Conservation (phyloP, 2,329 filamentous ascomycete species). For the Exophiala calicioides region DNA sequence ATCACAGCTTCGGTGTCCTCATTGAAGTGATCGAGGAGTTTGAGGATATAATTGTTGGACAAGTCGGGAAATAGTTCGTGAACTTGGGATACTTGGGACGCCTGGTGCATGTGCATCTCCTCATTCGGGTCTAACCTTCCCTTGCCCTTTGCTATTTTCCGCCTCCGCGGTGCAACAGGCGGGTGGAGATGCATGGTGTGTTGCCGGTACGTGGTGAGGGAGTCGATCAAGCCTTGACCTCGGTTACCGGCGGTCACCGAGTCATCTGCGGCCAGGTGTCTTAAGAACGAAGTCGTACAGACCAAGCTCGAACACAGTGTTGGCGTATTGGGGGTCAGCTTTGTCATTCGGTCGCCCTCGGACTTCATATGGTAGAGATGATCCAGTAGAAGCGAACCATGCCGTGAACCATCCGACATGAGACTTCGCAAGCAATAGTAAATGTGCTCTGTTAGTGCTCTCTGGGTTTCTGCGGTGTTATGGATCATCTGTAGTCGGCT, state of each 20-base stretch:
- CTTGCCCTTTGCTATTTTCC: slow-evolving; percentile 45
- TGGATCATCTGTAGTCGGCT: slow-evolving; percentile 56
- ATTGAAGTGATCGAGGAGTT: slow-evolving; percentile 74
- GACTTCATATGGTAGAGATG: slow-evolving; percentile 79
- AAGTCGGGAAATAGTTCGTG: slow-evolving; percentile 91
- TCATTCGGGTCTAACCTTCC: slow-evolving; percentile 39
- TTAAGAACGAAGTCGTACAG: slow-evolving; percentile 73
- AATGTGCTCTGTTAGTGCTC: slow-evolving; percentile 67
- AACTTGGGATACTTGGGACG: slow-evolving; percentile 85
- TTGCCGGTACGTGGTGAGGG: slow-evolving; percentile 42
- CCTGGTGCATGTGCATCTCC: slow-evolving; percentile 72
- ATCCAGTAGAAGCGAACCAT: slow-evolving; percentile 75
- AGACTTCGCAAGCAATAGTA: slow-evolving; percentile 76
- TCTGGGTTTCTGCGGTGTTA: slow-evolving; percentile 53
- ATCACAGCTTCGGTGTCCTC: slow-evolving; percentile 79
- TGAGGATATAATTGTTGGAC: slow-evolving; percentile 77
- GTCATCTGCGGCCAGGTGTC: slow-evolving; percentile 42
- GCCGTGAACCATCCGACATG: slow-evolving; percentile 65
- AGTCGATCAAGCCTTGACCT: slow-evolving; percentile 43
- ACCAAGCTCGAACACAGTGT: slow-evolving; percentile 81
- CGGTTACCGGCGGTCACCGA: slow-evolving; percentile 40
- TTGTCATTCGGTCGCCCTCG: slow-evolving; percentile 63
- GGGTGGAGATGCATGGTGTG: slow-evolving; percentile 43
- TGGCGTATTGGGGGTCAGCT: slow-evolving; percentile 40
- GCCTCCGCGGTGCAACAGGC: slow-evolving; percentile 43